Percentiles rank a stretch among this genome's conserved stretches.
phyloP scores from a whole-genome alignment of 2,329 filamentous ascomycete species.

The Allantophomopsis cytisporea region DNA sequence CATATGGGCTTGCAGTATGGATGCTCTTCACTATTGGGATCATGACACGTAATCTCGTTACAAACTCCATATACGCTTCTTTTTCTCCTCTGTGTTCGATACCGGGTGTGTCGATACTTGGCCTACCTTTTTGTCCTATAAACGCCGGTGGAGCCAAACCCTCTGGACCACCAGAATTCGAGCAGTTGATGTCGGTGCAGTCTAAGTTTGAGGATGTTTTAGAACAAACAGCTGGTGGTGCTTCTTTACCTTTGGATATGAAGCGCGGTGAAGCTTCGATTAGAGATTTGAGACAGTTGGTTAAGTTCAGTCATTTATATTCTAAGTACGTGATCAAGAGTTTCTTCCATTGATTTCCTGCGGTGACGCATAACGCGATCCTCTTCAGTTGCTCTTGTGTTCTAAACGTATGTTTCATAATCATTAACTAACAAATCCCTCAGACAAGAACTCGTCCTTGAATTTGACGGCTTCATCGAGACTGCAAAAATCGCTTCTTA shows the following conservation, averaged over 20 bases:
- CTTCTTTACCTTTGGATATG: slow-evolving; percentile 63
- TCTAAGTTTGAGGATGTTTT: slow-evolving; percentile 65
- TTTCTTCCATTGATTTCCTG: slow-evolving; percentile 4
- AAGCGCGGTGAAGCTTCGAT: slow-evolving; percentile 64
- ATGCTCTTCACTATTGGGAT: slow-evolving; percentile 44
- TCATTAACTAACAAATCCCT: no score
- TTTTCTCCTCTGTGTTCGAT: slow-evolving; percentile 58
- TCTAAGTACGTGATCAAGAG: slow-evolving; percentile 22
- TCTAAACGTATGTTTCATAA: no score
- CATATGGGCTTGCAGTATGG: slow-evolving; percentile 45
- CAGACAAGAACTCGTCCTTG: slow-evolving; percentile 56
- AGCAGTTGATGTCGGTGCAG: slow-evolving; percentile 62
- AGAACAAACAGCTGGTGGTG: slow-evolving; percentile 49
- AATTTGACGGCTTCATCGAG: slow-evolving; percentile 66
- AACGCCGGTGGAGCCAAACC: slow-evolving; percentile 8
- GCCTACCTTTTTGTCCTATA: slow-evolving; percentile 48
- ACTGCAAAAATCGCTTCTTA: slow-evolving; percentile 49
- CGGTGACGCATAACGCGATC: no score
- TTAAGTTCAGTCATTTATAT: slow-evolving; percentile 55
- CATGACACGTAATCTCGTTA: slow-evolving; percentile 47
- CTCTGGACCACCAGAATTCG: slow-evolving; percentile 41
- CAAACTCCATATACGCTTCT: slow-evolving; percentile 43
- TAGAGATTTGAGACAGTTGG: slow-evolving; percentile 58
- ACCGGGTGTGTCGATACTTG: slow-evolving; percentile 47
- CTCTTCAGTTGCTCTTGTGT: no score